phyloP scores from a whole-genome alignment of 2,329 filamentous ascomycete species.

The Phialophora expanda region DNA sequence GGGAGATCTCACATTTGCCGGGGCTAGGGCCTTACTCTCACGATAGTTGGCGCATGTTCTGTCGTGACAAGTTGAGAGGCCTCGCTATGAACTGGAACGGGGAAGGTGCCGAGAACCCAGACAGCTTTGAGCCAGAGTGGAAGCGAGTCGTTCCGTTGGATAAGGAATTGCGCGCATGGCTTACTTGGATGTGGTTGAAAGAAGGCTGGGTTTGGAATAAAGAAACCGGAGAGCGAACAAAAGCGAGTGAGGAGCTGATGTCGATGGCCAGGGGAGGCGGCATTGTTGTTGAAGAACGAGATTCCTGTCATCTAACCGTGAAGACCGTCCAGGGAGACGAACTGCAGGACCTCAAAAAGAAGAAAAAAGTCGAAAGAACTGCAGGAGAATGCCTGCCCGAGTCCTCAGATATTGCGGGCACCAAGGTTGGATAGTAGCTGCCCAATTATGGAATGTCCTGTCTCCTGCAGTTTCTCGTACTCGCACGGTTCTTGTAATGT shows the following conservation, averaged over 20 bases:
- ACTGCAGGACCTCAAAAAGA: constrained; percentile 17
- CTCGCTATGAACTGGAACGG: constrained; percentile 71
- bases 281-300: constrained; percentile 50
- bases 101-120: constrained; percentile 44
- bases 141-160: constrained; percentile 81
- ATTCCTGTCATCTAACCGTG: constrained; percentile 38
- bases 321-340: constrained; percentile 24
- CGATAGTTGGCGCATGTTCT: constrained; percentile 94
- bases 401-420: neutral
- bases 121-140: constrained; percentile 82
- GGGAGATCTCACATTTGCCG: constrained; percentile 86
- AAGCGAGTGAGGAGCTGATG: constrained; percentile 48
- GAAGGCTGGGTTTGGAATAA: constrained; percentile 85
- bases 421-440: neutral
- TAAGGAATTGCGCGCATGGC: constrained; percentile 81
- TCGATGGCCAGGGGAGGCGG: constrained; percentile 49
- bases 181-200: constrained; percentile 90
- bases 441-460: neutral
- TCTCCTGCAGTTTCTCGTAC: neutral
- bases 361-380: constrained; percentile 29
- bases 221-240: constrained; percentile 62
- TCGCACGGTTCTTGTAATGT: neutral
- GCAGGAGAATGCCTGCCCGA: constrained; percentile 36
- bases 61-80: constrained; percentile 75
- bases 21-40: constrained; percentile 77